phyloP scores from a whole-genome alignment of 2,329 filamentous ascomycete species.

The Paraconiothyrium brasiliense region DNA sequence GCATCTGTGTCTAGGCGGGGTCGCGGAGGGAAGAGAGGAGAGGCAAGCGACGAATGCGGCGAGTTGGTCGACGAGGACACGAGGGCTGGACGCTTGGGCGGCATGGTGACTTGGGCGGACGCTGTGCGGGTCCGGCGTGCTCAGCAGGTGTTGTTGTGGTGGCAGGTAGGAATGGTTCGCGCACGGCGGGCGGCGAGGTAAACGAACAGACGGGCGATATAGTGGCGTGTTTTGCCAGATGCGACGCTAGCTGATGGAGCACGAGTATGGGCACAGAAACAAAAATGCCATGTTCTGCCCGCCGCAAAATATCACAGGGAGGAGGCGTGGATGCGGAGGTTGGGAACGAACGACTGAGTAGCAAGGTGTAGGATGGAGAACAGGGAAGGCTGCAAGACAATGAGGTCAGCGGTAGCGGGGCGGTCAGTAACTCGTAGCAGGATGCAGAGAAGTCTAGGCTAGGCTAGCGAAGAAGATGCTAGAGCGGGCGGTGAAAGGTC shows the following conservation, averaged over 20 bases:
- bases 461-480: background rate
- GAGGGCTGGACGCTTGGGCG: conserved; percentile 20
- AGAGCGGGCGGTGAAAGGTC: conserved; percentile 6
- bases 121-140: conserved; percentile 7
- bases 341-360: background rate
- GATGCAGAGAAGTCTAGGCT: background rate
- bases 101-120: conserved; percentile 19
- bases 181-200: conserved; percentile 8
- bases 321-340: background rate
- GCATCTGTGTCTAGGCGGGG: conserved; percentile 26
- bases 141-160: background rate
- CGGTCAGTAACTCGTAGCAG: background rate
- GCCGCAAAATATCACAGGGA: background rate
- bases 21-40: conserved; percentile 9
- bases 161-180: conserved; percentile 4
- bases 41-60: conserved; percentile 2
- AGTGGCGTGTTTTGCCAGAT: background rate
- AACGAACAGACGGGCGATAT: background rate
- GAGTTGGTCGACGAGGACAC: conserved; percentile 12
- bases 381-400: background rate
- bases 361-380: background rate
- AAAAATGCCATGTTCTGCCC: conserved; percentile 3
- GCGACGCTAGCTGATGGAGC: conserved; percentile 1
- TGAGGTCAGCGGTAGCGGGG: conserved; percentile 12
- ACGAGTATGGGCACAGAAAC: background rate